Conservation (phyloP, 805 yeast species). For the Starmerella stigmatis region DNA sequence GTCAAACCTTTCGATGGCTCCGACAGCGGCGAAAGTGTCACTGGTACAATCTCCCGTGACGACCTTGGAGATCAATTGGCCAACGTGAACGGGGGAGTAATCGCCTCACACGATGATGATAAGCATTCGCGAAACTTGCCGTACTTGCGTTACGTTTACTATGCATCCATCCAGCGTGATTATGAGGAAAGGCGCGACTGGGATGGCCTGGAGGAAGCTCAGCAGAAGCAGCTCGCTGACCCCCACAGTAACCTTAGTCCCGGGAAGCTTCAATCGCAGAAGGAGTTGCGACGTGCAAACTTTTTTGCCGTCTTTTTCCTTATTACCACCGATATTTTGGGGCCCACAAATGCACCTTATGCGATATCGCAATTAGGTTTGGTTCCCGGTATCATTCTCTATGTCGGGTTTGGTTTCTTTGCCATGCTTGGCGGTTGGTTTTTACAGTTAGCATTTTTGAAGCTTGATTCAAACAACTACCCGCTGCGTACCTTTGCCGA, state of each 20-base stretch:
- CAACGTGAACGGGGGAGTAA: conserved; percentile 16
- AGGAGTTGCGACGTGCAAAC: conserved; percentile 18
- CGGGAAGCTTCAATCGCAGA: conserved; percentile 22
- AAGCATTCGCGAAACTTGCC: conserved; percentile 19
- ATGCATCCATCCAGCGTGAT: conserved; percentile 23
- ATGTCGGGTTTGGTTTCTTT: conserved; percentile 34
- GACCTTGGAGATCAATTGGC: conserved; percentile 9
- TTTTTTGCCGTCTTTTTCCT: conserved; percentile 34
- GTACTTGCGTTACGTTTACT: conserved; percentile 18
- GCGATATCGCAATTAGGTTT: conserved; percentile 38
- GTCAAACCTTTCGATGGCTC: not conserved
- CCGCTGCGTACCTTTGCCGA: conserved; percentile 39
- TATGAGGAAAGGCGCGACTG: conserved; percentile 18
- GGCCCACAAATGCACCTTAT: conserved; percentile 40
- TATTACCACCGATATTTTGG: conserved; percentile 41
- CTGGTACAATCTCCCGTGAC: conserved; percentile 13
- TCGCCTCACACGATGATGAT: conserved; percentile 19
- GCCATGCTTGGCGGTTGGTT: conserved; percentile 38
- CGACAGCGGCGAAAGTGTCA: conserved; percentile 1
- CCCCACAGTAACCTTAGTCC: conserved; percentile 21
- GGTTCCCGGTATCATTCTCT: conserved; percentile 38
- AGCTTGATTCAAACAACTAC: conserved; percentile 36
- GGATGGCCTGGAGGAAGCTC: conserved; percentile 19
- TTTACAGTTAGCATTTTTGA: conserved; percentile 32
- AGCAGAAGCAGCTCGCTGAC: conserved; percentile 16